Conservation (phyloP, 257 asterid species). For the Solanum dulcamara region DNA sequence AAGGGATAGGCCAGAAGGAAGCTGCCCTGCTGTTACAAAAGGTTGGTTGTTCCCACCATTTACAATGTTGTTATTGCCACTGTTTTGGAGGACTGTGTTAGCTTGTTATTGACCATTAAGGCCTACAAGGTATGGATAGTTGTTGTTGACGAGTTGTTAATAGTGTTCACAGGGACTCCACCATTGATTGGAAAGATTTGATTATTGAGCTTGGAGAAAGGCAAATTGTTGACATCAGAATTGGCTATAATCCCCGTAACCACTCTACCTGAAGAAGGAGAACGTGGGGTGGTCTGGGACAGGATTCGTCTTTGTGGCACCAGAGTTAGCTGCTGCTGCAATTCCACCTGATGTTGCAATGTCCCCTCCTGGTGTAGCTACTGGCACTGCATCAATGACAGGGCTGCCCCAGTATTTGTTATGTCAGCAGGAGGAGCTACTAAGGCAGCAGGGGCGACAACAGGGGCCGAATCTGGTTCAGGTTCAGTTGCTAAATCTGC, state of each 20-base stretch:
- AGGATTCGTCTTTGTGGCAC: not conserved
- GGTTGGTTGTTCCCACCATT: conserved; percentile 38
- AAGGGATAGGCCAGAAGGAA: conserved; percentile 57
- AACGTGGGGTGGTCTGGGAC: conserved; percentile 18
- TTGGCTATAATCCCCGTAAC: conserved; percentile 67
- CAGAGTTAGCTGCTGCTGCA: not conserved
- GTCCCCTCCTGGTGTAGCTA: conserved; percentile 7
- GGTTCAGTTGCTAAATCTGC: not conserved
- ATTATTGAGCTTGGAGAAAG: conserved; percentile 67
- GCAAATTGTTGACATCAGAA: conserved; percentile 58
- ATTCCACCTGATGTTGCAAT: not conserved
- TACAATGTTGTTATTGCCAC: conserved; percentile 31
- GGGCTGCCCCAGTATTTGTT: conserved; percentile 8
- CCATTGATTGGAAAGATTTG: conserved; percentile 75
- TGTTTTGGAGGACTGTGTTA: conserved; percentile 35
- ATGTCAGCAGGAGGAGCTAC: conserved; percentile 10
- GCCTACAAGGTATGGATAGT: conserved; percentile 63
- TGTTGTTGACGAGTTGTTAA: conserved; percentile 56
- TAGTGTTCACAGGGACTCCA: conserved; percentile 73
- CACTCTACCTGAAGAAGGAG: conserved; percentile 65
- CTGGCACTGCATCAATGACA: conserved; percentile 4
- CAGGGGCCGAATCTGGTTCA: not conserved
- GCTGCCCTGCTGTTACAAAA: conserved; percentile 67
- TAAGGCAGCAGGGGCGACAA: not conserved
- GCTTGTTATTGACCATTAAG: conserved; percentile 45